Conservation (phyloP, 345 rosid species). For the Eucalyptus sp. region DNA sequence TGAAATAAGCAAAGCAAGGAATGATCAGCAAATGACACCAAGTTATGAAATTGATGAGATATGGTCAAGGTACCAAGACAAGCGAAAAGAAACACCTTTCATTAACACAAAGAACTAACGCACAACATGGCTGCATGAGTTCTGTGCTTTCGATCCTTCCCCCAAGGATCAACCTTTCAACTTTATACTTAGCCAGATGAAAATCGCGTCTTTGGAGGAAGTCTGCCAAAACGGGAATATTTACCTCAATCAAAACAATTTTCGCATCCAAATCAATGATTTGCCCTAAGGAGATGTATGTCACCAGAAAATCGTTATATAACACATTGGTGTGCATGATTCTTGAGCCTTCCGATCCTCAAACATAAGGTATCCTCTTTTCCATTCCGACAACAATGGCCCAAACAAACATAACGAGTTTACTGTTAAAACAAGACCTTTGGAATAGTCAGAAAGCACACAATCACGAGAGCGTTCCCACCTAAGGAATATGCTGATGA, state of each 20-base stretch:
- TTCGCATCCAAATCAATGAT: not conserved
- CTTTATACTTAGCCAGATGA: not conserved
- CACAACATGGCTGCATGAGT: rapidly evolving
- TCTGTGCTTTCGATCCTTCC: not conserved
- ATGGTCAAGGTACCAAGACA: not conserved
- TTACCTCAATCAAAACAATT: not conserved
- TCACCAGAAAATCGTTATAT: not conserved
- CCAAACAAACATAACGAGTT: not conserved
- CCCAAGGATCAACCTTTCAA: not conserved
- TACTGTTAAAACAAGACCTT: not conserved
- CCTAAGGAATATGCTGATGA: not conserved
- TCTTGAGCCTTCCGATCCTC: not conserved
- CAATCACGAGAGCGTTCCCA: rapidly evolving
- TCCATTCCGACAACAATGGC: not conserved
- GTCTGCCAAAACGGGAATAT: rapidly evolving
- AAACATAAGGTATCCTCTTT: not conserved
- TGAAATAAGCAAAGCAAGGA: not conserved
- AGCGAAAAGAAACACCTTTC: no score
- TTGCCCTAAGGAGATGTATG: not conserved
- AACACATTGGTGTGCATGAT: rapidly evolving
- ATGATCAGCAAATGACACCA: not conserved
- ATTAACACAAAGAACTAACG: no score
- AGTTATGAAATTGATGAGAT: not conserved
- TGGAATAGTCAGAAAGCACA: not conserved
- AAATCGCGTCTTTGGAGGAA: not conserved